Evolutionary conservation across 2,329 filamentous ascomycete genomes (phyloP).

Genomic region (Laburnicola sp.): DNA sequence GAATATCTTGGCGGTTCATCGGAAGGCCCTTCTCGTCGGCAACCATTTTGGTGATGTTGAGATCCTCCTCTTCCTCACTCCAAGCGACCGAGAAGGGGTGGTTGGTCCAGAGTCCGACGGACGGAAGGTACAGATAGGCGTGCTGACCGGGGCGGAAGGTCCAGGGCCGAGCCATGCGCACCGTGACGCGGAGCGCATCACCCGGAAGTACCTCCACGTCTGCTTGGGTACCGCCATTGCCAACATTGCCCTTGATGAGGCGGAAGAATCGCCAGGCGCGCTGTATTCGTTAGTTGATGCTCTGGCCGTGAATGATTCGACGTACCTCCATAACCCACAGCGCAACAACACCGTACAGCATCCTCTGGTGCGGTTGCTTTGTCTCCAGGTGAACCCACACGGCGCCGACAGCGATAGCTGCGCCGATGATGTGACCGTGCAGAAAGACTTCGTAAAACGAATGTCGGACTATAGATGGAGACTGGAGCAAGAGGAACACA

Average conservation of each 20-base stretch:
- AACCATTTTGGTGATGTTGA: conserved; percentile 30
- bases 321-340: conserved; percentile 65
- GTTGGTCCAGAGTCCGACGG: conserved; percentile 71
- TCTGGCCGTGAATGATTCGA: neutral
- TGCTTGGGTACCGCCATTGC: conserved; percentile 66
- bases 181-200: conserved; percentile 72
- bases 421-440: conserved; percentile 68
- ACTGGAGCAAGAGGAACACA: conserved; percentile 66
- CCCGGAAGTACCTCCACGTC: conserved; percentile 76
- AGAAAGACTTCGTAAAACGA: conserved; percentile 82
- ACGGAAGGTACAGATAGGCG: conserved; percentile 77
- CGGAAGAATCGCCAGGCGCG: conserved; percentile 55
- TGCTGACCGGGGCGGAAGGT: conserved; percentile 74
- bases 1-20: conserved; percentile 56
- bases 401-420: conserved; percentile 62
- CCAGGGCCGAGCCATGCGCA: conserved; percentile 77
- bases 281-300: conserved; percentile 16
- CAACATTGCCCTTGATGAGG: conserved; percentile 68
- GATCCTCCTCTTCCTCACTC: conserved; percentile 64
- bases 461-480: conserved; percentile 70
- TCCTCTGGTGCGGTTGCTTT: conserved; percentile 60
- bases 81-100: conserved; percentile 81
- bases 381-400: conserved; percentile 67
- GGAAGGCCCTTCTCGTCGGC: conserved; percentile 52
- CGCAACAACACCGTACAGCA: conserved; percentile 64